These are phyloP conservation scores for Aspergillus sp. DNA, from an alignment of 2,329 filamentous ascomycete species.

Conservation along the genomic window DNA sequence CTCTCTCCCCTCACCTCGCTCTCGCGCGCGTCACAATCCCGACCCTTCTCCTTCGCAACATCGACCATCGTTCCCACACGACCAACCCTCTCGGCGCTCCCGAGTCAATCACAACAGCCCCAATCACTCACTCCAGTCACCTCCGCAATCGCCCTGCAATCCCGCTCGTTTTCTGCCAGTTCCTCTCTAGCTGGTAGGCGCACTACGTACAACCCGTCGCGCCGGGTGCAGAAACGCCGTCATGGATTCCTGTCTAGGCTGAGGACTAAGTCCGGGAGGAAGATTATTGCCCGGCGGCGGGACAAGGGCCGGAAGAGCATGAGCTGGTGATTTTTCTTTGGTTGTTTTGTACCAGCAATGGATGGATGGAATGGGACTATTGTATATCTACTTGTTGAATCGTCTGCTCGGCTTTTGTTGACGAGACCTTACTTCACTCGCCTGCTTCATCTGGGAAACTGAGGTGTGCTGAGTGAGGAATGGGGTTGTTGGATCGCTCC, in stretches of 20 bases:
- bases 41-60: constrained; percentile 15
- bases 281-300: constrained; percentile 54
- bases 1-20: background rate
- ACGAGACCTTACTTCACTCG: background rate
- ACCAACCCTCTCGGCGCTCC: constrained; percentile 9
- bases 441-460: background rate
- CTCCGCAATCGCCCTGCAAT: constrained; percentile 19
- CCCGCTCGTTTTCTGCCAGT: constrained; percentile 45
- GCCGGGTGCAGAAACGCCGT: constrained; percentile 60
- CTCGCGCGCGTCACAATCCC: constrained; percentile 13
- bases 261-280: constrained; percentile 53
- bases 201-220: constrained; percentile 60
- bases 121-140: constrained; percentile 1
- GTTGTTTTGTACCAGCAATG: background rate
- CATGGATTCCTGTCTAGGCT: constrained; percentile 60
- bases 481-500: background rate
- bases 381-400: background rate
- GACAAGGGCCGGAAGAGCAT: constrained; percentile 54
- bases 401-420: constrained; percentile 4
- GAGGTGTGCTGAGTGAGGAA: background rate
- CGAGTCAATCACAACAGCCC: constrained; percentile 6
- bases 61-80: background rate
- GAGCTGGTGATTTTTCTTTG: constrained; percentile 47
- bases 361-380: background rate
- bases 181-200: constrained; percentile 45